Evolutionary conservation across 176 grass and related monocot species (phyloP).

Genomic region (Oryza nivara): DNA sequence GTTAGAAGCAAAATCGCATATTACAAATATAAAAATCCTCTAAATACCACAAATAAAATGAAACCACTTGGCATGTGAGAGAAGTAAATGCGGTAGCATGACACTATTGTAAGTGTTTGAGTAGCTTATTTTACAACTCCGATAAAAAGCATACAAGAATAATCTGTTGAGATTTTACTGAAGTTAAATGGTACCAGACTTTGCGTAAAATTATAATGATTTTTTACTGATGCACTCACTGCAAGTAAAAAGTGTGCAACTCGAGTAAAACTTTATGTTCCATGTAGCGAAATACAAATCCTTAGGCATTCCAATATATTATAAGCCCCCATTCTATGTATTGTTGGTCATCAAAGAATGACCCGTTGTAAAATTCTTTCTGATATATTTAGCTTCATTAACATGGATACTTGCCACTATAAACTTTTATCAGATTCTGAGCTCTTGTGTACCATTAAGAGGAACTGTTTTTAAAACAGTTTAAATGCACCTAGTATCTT

Average conservation of each 20-base stretch:
- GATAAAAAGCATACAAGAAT: neutral
- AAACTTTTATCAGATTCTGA: neutral
- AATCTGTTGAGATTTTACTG: neutral
- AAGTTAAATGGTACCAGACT: neutral
- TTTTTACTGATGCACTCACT: neutral
- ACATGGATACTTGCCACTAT: neutral
- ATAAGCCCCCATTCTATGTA: neutral
- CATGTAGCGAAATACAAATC: neutral
- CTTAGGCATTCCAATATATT: neutral
- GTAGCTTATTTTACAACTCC: neutral
- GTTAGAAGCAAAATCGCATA: neutral
- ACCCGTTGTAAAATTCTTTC: neutral
- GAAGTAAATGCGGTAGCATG: neutral
- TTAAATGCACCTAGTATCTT: constrained; percentile 2
- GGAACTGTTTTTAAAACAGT: neutral
- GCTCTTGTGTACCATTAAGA: neutral
- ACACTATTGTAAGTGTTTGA: neutral
- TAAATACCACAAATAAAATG: neutral
- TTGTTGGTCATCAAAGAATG: neutral
- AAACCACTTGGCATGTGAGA: neutral
- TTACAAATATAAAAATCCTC: neutral
- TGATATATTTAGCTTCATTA: neutral
- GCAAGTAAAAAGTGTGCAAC: neutral
- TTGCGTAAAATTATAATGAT: neutral
- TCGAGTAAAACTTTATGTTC: neutral